Conservation (phyloP, 805 yeast species). For the Candida maesae region DNA sequence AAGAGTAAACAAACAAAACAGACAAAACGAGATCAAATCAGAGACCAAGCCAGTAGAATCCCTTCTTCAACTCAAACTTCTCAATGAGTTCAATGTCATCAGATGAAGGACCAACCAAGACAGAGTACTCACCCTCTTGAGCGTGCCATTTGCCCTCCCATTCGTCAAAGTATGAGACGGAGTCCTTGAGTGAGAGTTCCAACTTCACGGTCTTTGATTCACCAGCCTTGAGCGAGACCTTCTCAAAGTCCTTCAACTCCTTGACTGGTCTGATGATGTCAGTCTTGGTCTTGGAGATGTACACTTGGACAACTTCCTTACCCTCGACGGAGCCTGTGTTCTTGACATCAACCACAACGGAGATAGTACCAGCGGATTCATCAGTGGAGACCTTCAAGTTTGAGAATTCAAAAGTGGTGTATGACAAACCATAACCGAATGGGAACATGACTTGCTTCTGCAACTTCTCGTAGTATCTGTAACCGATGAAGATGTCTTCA, state of each 20-base stretch:
- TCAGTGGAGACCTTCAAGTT: conserved; percentile 33
- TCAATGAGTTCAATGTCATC: conserved; percentile 28
- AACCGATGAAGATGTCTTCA: conserved; percentile 64
- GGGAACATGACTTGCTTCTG: conserved; percentile 49
- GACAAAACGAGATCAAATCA: not conserved
- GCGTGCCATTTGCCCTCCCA: conserved; percentile 46
- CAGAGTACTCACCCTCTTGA: conserved; percentile 48
- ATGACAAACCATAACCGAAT: conserved; percentile 62
- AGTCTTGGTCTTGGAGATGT: conserved; percentile 37
- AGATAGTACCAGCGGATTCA: conserved; percentile 25
- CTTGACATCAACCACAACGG: conserved; percentile 37
- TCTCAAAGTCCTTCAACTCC: conserved; percentile 57
- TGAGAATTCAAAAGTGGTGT: conserved; percentile 44
- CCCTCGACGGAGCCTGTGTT: conserved; percentile 50
- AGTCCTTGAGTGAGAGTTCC: conserved; percentile 41
- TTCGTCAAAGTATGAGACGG: conserved; percentile 52
- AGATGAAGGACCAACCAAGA: conserved; percentile 42
- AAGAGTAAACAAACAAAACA: no score
- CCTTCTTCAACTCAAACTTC: conserved; percentile 21
- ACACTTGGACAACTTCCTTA: conserved; percentile 53
- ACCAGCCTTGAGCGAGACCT: conserved; percentile 44
- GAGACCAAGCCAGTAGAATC: conserved; percentile 26
- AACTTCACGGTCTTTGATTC: conserved; percentile 37
- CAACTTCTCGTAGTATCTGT: conserved; percentile 54
- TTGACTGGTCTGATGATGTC: conserved; percentile 47